Base-by-base conservation (phyloP, 352 stramenopile species). In the Globisporangium echinulatum region DNA sequence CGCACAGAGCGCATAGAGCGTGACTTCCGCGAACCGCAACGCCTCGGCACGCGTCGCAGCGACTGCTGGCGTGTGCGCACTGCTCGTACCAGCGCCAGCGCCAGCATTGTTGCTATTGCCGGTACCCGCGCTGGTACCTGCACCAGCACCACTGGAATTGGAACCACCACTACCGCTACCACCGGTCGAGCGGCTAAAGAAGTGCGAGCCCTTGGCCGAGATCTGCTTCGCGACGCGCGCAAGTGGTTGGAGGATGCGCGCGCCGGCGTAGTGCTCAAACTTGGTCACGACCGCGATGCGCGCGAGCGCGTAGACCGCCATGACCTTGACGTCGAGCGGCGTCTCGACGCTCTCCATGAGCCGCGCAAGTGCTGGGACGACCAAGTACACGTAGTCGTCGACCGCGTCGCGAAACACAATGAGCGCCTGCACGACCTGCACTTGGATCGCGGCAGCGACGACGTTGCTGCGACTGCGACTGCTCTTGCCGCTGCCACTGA, bases 361-460 rank as follows among this genome's bases (percentile, higher is more conserved):
- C 42, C 96, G 94, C 47, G 98, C 75, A 7, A 99, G 72, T 4
- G 91, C 88, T 47, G 96, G 95, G 5, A 99, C 71, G 11, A 99
- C 59, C 61, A 99, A 68, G 69, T 98, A 97, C 10, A 98, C 81
- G 67, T 98, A 97, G 51, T 98, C 92, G 14, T 93, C 82, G 5
- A 99, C 84, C 0, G 96, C 87, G 50, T 92, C 79, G 5, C 90
- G 84, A 39, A 98, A 96, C 42, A 97, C 87, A 58, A 96, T 85
- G 46, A 98, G 71, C 38, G 88, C 90, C 49, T 94, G 82, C 13
- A 94, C 85, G 48, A 94, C 80, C 64, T 93, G 83, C 7, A 88
- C 80, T 61, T 94, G 85, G 14, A 93, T 74, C 17, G 78, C 68
- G 5, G 65, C 55, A 56, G 46, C 46, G 46, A 9, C 25, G 14